These are phyloP conservation scores for Colletotrichum sp. DNA, from an alignment of 2,329 filamentous ascomycete genomes.

Conservation along the genomic window DNA sequence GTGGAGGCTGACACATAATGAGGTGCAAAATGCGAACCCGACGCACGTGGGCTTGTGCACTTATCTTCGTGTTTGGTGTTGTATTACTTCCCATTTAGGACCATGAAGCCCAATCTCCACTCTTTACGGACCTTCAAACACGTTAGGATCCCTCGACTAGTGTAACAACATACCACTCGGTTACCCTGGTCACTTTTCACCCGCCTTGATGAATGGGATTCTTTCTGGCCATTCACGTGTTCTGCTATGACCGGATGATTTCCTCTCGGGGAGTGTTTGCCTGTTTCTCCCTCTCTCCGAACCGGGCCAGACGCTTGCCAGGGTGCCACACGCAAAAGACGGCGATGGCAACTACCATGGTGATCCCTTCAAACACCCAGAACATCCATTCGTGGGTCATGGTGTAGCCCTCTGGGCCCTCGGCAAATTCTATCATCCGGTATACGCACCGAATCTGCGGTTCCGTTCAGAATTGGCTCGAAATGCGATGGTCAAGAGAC, in stretches of 20 bases:
- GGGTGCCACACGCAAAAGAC: constrained; percentile 57
- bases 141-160: neutral
- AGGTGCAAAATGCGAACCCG: neutral
- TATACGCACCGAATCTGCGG: constrained; percentile 55
- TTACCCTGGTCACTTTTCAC: neutral
- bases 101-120: neutral
- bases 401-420: constrained; percentile 54
- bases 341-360: constrained; percentile 50
- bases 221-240: neutral
- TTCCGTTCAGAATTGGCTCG: neutral
- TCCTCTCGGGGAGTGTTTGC: neutral
- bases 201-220: neutral
- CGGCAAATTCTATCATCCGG: constrained; percentile 56
- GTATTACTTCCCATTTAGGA: neutral
- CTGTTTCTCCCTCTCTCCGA: neutral
- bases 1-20: neutral
- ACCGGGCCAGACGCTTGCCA: constrained; percentile 36
- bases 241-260: no score
- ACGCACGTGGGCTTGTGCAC: neutral
- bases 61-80: neutral
- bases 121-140: neutral
- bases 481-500: neutral
- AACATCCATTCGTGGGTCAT: constrained; percentile 58
- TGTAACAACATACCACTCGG: neutral
- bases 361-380: constrained; percentile 55